These are phyloP conservation scores for Paspalum vaginatum DNA, from an alignment of 176 grass and related monocot species.

Conservation along the genomic window DNA sequence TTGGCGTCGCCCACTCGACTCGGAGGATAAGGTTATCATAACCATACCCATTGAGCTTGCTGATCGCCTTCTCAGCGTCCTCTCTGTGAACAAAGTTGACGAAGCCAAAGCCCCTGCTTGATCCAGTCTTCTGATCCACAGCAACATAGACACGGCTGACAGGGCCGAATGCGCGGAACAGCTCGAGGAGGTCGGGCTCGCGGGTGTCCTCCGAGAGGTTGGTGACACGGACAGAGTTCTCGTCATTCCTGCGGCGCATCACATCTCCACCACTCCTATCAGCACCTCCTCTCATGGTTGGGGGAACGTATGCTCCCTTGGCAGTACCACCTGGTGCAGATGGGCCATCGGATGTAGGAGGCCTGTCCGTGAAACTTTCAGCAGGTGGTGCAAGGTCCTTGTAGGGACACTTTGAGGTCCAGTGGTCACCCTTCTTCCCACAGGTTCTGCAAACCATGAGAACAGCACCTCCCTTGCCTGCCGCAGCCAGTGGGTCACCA, in stretches of 20 bases:
- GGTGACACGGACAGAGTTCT: slow-evolving; percentile 84
- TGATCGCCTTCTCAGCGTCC: slow-evolving; percentile 79
- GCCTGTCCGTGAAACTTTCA: slow-evolving; percentile 61
- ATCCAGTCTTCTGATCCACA: slow-evolving; percentile 76
- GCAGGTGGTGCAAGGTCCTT: slow-evolving; percentile 78
- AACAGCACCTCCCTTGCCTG: slow-evolving; percentile 77
- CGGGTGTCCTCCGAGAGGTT: slow-evolving; percentile 87
- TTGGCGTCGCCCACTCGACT: slow-evolving; percentile 84
- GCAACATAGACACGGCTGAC: slow-evolving; percentile 86
- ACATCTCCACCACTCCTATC: slow-evolving; percentile 48
- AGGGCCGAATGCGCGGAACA: slow-evolving; percentile 75
- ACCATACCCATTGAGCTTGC: slow-evolving; percentile 91
- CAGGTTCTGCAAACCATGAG: slow-evolving; percentile 98
- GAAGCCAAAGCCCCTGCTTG: slow-evolving; percentile 72
- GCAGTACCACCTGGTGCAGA: slow-evolving; percentile 33
- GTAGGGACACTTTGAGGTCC: slow-evolving; percentile 98
- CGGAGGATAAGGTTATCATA: slow-evolving; percentile 91
- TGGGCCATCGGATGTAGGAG: slow-evolving; percentile 59
- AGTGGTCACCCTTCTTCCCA: slow-evolving; percentile 92
- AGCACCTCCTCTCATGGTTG: slow-evolving; percentile 71
- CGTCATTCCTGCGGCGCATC: slow-evolving; percentile 82
- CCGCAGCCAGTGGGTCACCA: slow-evolving; percentile 62
- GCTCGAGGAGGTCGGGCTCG: slow-evolving; percentile 64
- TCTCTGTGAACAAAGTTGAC: slow-evolving; percentile 83
- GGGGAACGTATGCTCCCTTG: slow-evolving; percentile 81